These are phyloP conservation scores for Cerrena zonata DNA, from an alignment of 1,284 basidiomycete species.

Conservation along the genomic window DNA sequence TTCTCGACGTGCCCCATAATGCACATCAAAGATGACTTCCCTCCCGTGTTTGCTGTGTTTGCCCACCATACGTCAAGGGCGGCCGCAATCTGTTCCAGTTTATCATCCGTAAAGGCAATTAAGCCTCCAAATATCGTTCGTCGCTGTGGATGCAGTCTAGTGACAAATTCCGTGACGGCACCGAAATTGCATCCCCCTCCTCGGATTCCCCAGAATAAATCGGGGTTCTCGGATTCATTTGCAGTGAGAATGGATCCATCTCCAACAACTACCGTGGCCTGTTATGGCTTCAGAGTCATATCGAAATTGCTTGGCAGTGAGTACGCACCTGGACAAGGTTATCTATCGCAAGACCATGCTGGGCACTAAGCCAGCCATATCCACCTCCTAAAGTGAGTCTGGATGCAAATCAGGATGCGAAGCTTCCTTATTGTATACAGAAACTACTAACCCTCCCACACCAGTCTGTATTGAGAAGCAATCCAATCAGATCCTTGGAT, in stretches of 20 bases:
- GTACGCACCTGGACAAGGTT: slow-evolving; percentile 42
- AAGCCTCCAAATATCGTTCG: slow-evolving; percentile 22
- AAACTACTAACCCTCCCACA: slow-evolving; percentile 22
- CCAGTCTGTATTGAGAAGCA: slow-evolving; percentile 21
- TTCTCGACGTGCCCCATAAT: not conserved
- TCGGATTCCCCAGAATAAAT: slow-evolving; percentile 55
- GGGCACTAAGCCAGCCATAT: slow-evolving; percentile 47
- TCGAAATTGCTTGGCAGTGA: too few species aligned
- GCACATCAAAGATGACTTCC: not conserved
- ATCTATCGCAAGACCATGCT: slow-evolving; percentile 52
- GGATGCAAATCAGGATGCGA: not conserved
- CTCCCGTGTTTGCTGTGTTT: not conserved
- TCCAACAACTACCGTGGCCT: slow-evolving; percentile 49
- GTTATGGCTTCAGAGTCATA: too few species aligned
- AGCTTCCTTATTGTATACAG: not conserved
- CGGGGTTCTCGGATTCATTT: slow-evolving; percentile 37
- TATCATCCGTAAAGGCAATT: slow-evolving; percentile 24
- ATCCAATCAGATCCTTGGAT: not conserved
- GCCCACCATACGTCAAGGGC: slow-evolving; percentile 5
- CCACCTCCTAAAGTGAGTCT: slow-evolving; percentile 55
- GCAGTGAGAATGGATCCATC: slow-evolving; percentile 41
- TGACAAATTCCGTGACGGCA: slow-evolving; percentile 48
- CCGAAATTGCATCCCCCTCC: slow-evolving; percentile 59
- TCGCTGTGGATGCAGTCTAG: slow-evolving; percentile 39
- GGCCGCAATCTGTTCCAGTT: not conserved